phyloP scores from a whole-genome alignment of 257 asterid species.

The Echium plantagineum region DNA sequence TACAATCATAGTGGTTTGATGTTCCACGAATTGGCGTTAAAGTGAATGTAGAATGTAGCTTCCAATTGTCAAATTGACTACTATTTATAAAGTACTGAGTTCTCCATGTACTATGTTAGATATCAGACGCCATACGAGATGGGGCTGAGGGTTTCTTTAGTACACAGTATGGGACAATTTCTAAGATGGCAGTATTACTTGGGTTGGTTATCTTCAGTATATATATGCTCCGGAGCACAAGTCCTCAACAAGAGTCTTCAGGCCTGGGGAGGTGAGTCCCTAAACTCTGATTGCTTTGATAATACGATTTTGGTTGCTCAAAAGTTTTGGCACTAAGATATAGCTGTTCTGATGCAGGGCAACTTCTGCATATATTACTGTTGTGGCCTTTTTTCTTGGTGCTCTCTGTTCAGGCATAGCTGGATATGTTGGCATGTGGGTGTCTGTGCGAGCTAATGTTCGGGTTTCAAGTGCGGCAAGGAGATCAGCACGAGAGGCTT shows the following conservation, averaged over 20 bases:
- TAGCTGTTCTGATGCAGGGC: constrained; percentile 41
- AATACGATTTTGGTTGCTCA: background rate
- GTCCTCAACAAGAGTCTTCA: constrained; percentile 88
- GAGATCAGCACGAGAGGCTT: constrained; percentile 93
- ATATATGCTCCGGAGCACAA: constrained; percentile 75
- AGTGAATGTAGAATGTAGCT: background rate
- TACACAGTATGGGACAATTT: constrained; percentile 91
- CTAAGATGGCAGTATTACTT: constrained; percentile 82
- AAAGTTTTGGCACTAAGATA: constrained; percentile 1
- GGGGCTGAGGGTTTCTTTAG: constrained; percentile 99
- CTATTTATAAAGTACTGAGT: constrained; percentile 20
- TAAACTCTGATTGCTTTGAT: background rate
- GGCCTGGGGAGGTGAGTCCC: constrained; percentile 72
- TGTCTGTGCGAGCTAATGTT: constrained; percentile 98
- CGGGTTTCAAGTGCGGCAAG: constrained; percentile 99
- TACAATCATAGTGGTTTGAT: too few relatives aligned
- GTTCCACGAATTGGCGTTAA: background rate
- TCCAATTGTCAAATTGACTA: background rate
- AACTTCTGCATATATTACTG: constrained; percentile 75
- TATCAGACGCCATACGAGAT: constrained; percentile 99
- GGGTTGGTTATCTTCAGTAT: constrained; percentile 64
- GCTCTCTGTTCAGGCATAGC: constrained; percentile 96
- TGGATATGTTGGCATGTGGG: constrained; percentile 99
- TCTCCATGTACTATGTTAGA: constrained; percentile 41
- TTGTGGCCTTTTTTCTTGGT: constrained; percentile 85